Percentiles rank a stretch among this genome's conserved stretches.
Conservation (phyloP, 768 basidiomycete genomes). For the Phanerochaete sordida region DNA sequence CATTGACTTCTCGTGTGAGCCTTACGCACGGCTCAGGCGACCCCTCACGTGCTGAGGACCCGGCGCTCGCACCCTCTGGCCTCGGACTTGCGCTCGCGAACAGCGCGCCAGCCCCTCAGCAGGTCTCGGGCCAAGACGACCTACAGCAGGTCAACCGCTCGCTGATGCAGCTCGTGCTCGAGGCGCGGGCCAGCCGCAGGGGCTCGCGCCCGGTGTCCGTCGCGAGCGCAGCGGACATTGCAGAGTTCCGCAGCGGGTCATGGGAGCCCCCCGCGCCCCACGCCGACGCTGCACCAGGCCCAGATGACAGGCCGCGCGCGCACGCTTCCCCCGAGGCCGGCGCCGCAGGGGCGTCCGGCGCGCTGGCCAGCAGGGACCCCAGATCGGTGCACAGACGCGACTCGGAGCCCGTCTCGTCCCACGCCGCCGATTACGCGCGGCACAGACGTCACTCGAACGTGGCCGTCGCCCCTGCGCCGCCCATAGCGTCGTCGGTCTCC, state of each 20-base stretch:
- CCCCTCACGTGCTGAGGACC: background rate
- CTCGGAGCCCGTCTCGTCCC: background rate
- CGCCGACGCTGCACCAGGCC: background rate
- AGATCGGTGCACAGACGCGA: background rate
- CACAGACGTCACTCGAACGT: slow-evolving; percentile 3
- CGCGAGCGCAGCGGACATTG: background rate
- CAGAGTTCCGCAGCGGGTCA: background rate
- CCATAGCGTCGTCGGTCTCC: background rate
- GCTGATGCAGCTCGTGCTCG: slow-evolving; percentile 5
- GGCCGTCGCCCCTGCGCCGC: background rate
- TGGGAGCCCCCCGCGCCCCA: background rate
- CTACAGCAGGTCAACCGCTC: slow-evolving; percentile 6
- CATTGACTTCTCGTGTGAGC: background rate
- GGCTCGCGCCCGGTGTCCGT: slow-evolving; percentile 2
- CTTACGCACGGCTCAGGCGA: background rate
- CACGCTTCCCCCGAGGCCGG: background rate
- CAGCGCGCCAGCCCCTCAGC: background rate
- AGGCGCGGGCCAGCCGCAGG: slow-evolving; percentile 4
- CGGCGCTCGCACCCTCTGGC: background rate
- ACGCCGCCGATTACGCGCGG: background rate
- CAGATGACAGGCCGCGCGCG: background rate
- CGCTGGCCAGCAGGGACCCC: background rate
- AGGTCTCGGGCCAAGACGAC: slow-evolving; percentile 5
- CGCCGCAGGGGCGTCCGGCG: background rate
- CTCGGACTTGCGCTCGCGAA: background rate